phyloP scores from a whole-genome alignment of 2,329 filamentous ascomycete genomes.

The Botryotinia narcissicola region DNA sequence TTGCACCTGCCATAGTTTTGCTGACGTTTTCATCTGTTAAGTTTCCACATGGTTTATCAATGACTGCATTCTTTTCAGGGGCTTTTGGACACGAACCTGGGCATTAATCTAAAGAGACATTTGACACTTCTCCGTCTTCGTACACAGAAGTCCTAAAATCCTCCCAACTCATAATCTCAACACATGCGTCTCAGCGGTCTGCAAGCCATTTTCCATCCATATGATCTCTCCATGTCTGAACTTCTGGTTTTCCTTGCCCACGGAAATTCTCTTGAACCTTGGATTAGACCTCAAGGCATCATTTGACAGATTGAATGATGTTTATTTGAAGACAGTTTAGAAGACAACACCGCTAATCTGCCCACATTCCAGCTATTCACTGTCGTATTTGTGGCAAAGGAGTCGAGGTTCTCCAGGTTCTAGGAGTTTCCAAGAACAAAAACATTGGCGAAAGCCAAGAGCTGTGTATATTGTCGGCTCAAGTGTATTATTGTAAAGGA shows the following conservation, averaged over 20 bases:
- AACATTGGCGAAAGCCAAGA: not conserved
- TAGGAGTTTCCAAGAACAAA: not conserved
- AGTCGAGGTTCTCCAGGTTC: not conserved
- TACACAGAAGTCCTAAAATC: not conserved
- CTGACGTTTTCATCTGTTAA: not conserved
- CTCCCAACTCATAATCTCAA: not conserved
- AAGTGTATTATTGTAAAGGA: not conserved
- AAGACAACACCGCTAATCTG: not conserved
- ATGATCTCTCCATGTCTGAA: not conserved
- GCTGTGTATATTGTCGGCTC: not conserved
- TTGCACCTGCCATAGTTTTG: not conserved
- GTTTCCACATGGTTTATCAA: not conserved
- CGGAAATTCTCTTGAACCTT: not conserved
- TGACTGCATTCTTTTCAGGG: not conserved
- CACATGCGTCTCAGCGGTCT: not conserved
- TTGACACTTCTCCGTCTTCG: not conserved
- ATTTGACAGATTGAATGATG: not conserved
- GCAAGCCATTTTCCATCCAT: not conserved
- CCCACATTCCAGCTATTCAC: conserved; percentile 5
- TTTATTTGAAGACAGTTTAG: not conserved
- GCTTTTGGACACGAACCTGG: not conserved
- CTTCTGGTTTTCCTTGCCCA: not conserved
- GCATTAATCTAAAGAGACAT: not conserved
- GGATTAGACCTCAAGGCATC: not conserved
- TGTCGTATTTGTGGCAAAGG: not conserved